A percentile compares a stretch with the other conserved stretches of the same genome.
Evolutionary conservation across 495 filamentous ascomycete genomes (phyloP).

Genomic region (Podospora pseudocomata): DNA sequence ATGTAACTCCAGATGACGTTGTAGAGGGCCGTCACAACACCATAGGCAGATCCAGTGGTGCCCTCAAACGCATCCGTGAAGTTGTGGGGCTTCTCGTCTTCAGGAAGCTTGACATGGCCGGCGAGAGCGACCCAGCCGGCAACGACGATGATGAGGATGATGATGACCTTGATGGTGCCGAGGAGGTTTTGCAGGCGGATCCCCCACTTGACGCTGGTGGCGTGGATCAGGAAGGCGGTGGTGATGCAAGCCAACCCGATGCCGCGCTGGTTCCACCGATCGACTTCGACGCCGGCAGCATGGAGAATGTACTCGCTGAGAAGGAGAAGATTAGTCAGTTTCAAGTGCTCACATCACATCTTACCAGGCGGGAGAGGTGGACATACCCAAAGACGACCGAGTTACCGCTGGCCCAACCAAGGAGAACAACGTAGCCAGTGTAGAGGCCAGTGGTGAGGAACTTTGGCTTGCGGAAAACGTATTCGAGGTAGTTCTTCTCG

Average conservation of each 20-base stretch:
- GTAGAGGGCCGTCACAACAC: slow-evolving; percentile 59
- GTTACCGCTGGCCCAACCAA: slow-evolving; percentile 57
- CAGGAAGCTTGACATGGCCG: slow-evolving; percentile 49
- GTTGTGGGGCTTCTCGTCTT: slow-evolving; percentile 52
- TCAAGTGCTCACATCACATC: not conserved
- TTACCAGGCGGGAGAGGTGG: not conserved
- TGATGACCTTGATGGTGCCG: slow-evolving; percentile 63
- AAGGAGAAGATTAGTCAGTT: not conserved
- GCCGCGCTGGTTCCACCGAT: slow-evolving; percentile 65
- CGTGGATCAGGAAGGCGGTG: slow-evolving; percentile 58
- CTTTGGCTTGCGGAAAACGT: slow-evolving; percentile 59
- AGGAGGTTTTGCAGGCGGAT: slow-evolving; percentile 63
- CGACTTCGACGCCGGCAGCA: slow-evolving; percentile 55
- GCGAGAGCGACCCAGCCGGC: slow-evolving; percentile 61
- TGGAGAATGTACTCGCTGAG: slow-evolving; percentile 62
- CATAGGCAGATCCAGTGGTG: slow-evolving; percentile 55
- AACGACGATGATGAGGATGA: slow-evolving; percentile 64
- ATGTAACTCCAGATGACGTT: slow-evolving; percentile 67
- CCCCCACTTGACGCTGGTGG: slow-evolving; percentile 62
- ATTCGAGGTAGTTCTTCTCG: slow-evolving; percentile 67
- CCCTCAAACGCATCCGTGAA: slow-evolving; percentile 64
- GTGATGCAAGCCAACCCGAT: slow-evolving; percentile 65
- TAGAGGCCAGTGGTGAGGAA: slow-evolving; percentile 64
- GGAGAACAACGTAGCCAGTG: slow-evolving; percentile 55
- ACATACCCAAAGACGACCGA: slow-evolving; percentile 55